These are phyloP conservation scores for Colletotrichum viniferum DNA, from an alignment of 2,329 filamentous ascomycete genomes.

Conservation along the genomic window DNA sequence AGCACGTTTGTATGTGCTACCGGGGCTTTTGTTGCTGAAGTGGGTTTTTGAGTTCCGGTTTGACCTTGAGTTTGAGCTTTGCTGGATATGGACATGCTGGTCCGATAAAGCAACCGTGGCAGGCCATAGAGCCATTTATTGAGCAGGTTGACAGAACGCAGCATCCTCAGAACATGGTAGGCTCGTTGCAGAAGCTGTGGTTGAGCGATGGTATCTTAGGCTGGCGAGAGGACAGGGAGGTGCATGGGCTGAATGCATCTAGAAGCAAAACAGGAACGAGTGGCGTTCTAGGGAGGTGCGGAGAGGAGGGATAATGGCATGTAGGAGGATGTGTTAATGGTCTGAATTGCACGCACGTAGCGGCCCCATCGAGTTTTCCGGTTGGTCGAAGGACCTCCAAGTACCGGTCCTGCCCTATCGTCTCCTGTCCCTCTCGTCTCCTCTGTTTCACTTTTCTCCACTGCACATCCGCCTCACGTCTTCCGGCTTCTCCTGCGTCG, in stretches of 20 bases:
- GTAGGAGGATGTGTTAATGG: background rate
- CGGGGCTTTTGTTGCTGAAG: background rate
- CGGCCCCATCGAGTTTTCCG: background rate
- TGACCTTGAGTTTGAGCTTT: background rate
- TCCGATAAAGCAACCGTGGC: background rate
- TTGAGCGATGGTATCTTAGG: background rate
- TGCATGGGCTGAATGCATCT: slow-evolving; percentile 18
- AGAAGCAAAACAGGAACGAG: slow-evolving; percentile 10
- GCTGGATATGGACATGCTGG: background rate
- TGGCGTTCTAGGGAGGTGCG: background rate
- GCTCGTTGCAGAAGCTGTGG: background rate
- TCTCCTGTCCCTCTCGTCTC: background rate
- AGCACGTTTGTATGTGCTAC: background rate
- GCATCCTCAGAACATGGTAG: background rate
- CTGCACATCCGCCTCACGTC: background rate
- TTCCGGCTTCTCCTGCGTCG: background rate
- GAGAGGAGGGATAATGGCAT: background rate
- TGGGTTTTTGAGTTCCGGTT: background rate
- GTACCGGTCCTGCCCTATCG: background rate
- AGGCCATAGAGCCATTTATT: background rate
- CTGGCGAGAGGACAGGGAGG: background rate
- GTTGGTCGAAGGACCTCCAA: background rate
- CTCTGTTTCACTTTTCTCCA: background rate
- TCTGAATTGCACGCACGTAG: background rate
- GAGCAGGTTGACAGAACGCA: background rate